Conservation (phyloP, 768 basidiomycete species). For the Boletus vermiculosoides region DNA sequence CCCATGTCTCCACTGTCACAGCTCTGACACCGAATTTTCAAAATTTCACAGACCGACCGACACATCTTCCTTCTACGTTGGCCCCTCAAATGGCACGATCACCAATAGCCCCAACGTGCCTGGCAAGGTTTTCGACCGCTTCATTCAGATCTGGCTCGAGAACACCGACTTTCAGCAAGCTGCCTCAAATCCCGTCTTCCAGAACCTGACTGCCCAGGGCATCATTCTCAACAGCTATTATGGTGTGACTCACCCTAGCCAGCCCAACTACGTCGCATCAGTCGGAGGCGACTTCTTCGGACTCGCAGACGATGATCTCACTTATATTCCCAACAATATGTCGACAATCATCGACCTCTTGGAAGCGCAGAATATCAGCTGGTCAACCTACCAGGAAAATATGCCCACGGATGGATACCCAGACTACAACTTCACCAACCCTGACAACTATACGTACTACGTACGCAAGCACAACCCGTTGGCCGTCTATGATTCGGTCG, state of each 20-base stretch:
- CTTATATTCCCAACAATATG: slow-evolving; percentile 42
- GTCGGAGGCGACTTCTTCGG: slow-evolving; percentile 56
- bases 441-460: slow-evolving; percentile 47
- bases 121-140: slow-evolving; percentile 46
- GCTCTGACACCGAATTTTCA: slow-evolving; percentile 1
- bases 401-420: slow-evolving; percentile 50
- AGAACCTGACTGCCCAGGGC: slow-evolving; percentile 47
- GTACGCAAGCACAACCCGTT: slow-evolving; percentile 57
- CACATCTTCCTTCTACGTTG: slow-evolving; percentile 41
- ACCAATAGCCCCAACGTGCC: slow-evolving; percentile 36
- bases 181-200: slow-evolving; percentile 29
- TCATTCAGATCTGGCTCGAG: slow-evolving; percentile 61
- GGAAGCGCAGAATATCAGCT: slow-evolving; percentile 54
- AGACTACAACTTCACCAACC: slow-evolving; percentile 37
- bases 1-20: not conserved
- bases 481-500: slow-evolving; percentile 51
- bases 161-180: slow-evolving; percentile 52
- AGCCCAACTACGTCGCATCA: slow-evolving; percentile 56
- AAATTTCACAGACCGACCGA: slow-evolving; percentile 24
- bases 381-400: slow-evolving; percentile 62
- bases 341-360: slow-evolving; percentile 61
- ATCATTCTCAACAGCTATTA: slow-evolving; percentile 47
- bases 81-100: slow-evolving; percentile 43
- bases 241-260: slow-evolving; percentile 54
- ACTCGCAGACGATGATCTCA: slow-evolving; percentile 39